Percentiles rank a stretch among this genome's conserved stretches.
These are phyloP conservation scores for Botryotinia narcissicola DNA, from an alignment of 2,329 filamentous ascomycete species.

Conservation along the genomic window DNA sequence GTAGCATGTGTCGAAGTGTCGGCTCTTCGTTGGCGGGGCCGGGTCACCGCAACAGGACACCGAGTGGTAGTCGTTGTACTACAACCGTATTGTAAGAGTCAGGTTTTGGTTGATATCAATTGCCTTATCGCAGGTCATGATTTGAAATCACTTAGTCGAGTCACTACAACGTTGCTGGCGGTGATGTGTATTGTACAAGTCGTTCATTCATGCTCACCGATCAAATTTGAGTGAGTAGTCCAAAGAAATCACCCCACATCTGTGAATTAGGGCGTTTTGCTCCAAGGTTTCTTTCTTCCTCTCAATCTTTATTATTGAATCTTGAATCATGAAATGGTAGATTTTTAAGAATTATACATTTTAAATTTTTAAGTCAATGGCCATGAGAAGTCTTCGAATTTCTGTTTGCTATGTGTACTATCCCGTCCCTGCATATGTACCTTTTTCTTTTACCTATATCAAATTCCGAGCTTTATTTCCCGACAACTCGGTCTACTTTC, in stretches of 20 bases:
- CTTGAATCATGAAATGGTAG: background rate
- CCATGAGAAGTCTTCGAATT: background rate
- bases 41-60: slow-evolving; percentile 1
- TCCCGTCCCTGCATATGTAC: background rate
- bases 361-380: background rate
- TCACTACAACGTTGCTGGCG: background rate
- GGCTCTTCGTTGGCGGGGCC: background rate
- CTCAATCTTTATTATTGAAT: background rate
- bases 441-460: background rate
- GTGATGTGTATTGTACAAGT: background rate
- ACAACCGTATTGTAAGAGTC: background rate
- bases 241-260: background rate
- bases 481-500: background rate
- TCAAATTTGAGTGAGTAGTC: background rate
- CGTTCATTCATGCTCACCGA: background rate
- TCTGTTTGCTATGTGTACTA: background rate
- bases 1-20: background rate
- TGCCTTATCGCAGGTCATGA: background rate
- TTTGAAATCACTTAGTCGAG: background rate
- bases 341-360: background rate
- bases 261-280: background rate
- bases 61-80: background rate
- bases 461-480: background rate
- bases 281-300: background rate
- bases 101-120: background rate